Evolutionary conservation across 164 flowering plant genomes (phyloP).

Genomic region (Kalanchoe fedtschenkoi): DNA sequence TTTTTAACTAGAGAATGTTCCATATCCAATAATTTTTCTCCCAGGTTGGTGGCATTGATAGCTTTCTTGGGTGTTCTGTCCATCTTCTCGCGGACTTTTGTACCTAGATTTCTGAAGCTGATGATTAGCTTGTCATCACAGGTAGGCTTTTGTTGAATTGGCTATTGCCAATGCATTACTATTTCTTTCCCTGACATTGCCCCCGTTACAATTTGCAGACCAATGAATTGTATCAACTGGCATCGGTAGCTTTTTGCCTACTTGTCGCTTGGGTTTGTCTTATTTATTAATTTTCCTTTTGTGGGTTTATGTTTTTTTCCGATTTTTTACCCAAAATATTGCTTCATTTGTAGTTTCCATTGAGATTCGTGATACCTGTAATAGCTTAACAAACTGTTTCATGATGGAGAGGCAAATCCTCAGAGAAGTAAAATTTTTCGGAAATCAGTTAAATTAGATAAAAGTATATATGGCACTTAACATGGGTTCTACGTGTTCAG

Average conservation of each 20-base stretch:
- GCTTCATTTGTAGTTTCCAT: not conserved
- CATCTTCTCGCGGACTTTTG: slow-evolving; percentile 62
- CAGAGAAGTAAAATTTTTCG: not conserved
- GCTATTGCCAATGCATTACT: not conserved
- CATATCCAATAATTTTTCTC: not conserved
- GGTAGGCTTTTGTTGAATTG: slow-evolving; percentile 25
- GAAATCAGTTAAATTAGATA: not conserved
- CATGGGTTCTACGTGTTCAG: slow-evolving; percentile 32
- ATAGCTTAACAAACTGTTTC: not conserved
- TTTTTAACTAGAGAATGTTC: no score
- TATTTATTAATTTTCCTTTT: slow-evolving; percentile 12
- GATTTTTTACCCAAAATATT: not conserved
- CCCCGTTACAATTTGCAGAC: slow-evolving; percentile 43
- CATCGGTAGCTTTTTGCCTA: slow-evolving; percentile 92
- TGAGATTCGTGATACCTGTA: not conserved
- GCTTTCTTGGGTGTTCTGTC: slow-evolving; percentile 62
- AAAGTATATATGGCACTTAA: not conserved
- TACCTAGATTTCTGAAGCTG: slow-evolving; percentile 88
- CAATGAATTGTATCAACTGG: slow-evolving; percentile 91
- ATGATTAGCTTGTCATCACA: slow-evolving; percentile 90
- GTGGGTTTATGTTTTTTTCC: not conserved
- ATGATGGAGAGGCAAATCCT: not conserved
- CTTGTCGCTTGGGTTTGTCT: slow-evolving; percentile 93
- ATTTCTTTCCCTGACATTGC: slow-evolving; percentile 3
- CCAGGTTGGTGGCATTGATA: slow-evolving; percentile 68